Percentiles rank a stretch among this genome's conserved stretches.
Evolutionary conservation across 2,329 filamentous ascomycete species (phyloP).

Genomic region (Albophoma yamanashiensis): DNA sequence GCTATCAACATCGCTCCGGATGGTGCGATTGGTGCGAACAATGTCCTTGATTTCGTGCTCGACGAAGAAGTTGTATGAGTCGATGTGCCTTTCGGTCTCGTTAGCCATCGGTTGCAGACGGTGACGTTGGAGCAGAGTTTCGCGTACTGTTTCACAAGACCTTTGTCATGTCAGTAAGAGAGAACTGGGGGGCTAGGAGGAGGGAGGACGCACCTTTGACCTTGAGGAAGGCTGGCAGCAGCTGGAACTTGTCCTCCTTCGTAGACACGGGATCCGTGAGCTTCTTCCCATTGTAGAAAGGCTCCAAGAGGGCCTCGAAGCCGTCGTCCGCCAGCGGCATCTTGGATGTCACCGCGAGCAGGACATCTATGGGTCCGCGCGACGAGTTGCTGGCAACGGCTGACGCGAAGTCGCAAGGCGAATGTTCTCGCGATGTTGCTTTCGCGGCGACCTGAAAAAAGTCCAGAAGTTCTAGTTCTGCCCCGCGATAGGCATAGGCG

Average conservation of each 20-base stretch:
- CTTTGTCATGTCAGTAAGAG: slow-evolving; percentile 13
- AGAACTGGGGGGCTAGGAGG: background rate
- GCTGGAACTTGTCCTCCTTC: slow-evolving; percentile 86
- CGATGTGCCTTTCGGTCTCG: slow-evolving; percentile 54
- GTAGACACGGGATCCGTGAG: slow-evolving; percentile 54
- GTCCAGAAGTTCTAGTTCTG: background rate
- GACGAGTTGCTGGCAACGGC: background rate
- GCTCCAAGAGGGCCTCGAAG: slow-evolving; percentile 56
- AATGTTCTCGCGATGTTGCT: background rate
- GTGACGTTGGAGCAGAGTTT: background rate
- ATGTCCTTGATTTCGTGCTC: slow-evolving; percentile 97
- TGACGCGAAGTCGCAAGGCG: background rate
- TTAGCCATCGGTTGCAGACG: background rate
- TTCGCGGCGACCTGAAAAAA: background rate
- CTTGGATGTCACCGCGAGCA: slow-evolving; percentile 19
- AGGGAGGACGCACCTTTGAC: slow-evolving; percentile 57
- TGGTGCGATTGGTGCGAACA: slow-evolving; percentile 77
- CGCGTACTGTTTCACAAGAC: slow-evolving; percentile 75
- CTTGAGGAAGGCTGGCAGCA: slow-evolving; percentile 94
- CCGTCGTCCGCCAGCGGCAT: slow-evolving; percentile 51
- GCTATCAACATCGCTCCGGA: slow-evolving; percentile 85
- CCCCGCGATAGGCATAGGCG: background rate
- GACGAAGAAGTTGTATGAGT: slow-evolving; percentile 98
- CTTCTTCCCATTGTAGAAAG: slow-evolving; percentile 59
- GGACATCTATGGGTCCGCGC: slow-evolving; percentile 13